Conservation (phyloP, 1,284 basidiomycete species). For the Tilletiaria anomala region DNA sequence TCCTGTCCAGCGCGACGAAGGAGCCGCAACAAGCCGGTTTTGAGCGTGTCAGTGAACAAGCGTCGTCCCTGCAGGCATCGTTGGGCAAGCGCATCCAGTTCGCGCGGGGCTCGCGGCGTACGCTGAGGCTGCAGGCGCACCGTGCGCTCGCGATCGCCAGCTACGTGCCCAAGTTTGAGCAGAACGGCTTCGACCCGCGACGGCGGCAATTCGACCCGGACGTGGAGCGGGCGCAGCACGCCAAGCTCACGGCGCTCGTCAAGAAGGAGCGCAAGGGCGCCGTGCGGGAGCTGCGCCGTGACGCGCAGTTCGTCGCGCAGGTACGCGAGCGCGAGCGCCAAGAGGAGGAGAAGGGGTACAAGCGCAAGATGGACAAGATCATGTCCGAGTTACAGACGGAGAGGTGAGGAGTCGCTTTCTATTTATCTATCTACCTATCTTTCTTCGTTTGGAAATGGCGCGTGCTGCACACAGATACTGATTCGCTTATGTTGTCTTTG, state of each 20-base stretch:
- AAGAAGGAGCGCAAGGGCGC: constrained; percentile 96
- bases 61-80: no score
- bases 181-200: constrained; percentile 57
- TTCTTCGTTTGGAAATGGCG: no score
- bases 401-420: no score
- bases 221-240: constrained; percentile 68
- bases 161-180: constrained; percentile 86
- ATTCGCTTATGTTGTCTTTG: no score
- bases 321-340: constrained; percentile 58
- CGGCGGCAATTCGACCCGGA: no score
- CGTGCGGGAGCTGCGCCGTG: constrained; percentile 87
- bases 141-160: constrained; percentile 90
- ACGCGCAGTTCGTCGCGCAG: constrained; percentile 77
- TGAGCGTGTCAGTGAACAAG: no score
- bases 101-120: constrained; percentile 55
- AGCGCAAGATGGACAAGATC: constrained; percentile 48
- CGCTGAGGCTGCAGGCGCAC: constrained; percentile 77
- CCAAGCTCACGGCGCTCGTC: constrained; percentile 74
- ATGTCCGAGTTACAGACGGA: constrained; percentile 72
- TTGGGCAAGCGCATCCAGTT: constrained; percentile 40
- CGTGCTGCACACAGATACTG: no score
- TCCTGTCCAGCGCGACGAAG: no score
- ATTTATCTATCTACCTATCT: no score
- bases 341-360: constrained; percentile 58
- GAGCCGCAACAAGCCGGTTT: no score